These are phyloP conservation scores for Paramecium sonneborni DNA, from an alignment of 73 alveolate genomes.

Conservation along the genomic window DNA sequence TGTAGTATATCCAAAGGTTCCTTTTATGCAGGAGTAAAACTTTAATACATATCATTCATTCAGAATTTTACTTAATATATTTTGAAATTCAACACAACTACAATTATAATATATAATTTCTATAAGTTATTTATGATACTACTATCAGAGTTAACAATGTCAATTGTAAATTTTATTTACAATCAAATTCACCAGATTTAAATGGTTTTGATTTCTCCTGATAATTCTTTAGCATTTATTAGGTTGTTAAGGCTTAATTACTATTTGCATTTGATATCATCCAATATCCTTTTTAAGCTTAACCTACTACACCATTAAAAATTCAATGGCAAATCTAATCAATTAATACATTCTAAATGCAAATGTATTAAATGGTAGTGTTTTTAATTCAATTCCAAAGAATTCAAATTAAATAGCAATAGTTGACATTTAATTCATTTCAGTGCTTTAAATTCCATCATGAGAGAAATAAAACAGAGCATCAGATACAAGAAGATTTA, in stretches of 20 bases:
- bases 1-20: slow-evolving; percentile 50
- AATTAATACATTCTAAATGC: slow-evolving; percentile 16
- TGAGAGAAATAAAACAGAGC: slow-evolving; percentile 39
- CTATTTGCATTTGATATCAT: slow-evolving; percentile 25
- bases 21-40: slow-evolving; percentile 51
- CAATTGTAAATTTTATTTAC: not conserved
- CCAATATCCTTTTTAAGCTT: not conserved
- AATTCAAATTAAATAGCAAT: slow-evolving; percentile 24
- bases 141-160: not conserved
- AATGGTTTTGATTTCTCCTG: not conserved
- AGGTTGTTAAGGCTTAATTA: not conserved
- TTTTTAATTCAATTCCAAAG: slow-evolving; percentile 38
- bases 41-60: not conserved
- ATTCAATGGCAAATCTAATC: not conserved
- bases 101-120: slow-evolving; percentile 12
- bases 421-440: slow-evolving; percentile 37
- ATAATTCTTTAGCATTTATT: not conserved
- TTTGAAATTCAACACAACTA: slow-evolving; percentile 39
- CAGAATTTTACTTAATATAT: slow-evolving; percentile 49
- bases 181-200: not conserved
- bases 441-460: slow-evolving; percentile 30
- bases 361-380: slow-evolving; percentile 1
- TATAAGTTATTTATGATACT: not conserved
- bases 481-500: slow-evolving; percentile 50
- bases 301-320: not conserved